A percentile compares a stretch with the other conserved stretches of the same genome.
These are phyloP conservation scores for Geranium incanum DNA, from an alignment of 441 rosid genomes.

Conservation along the genomic window DNA sequence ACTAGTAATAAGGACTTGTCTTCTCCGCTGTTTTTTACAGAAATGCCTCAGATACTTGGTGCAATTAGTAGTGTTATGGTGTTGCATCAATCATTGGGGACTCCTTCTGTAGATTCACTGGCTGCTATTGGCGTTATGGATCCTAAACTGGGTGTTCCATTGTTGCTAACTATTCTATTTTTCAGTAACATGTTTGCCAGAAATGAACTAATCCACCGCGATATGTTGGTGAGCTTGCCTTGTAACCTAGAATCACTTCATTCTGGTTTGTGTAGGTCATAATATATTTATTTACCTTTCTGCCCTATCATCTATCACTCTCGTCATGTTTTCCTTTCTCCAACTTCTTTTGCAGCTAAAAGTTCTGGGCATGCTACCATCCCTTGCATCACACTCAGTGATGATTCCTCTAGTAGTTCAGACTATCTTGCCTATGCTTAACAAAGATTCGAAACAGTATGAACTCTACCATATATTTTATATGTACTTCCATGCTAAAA, in stretches of 20 bases:
- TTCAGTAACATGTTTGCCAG: conserved; percentile 61
- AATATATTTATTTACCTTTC: conserved; percentile 14
- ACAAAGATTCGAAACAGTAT: conserved; percentile 58
- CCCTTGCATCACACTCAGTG: conserved; percentile 71
- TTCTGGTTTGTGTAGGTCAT: conserved; percentile 15
- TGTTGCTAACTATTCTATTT: conserved; percentile 67
- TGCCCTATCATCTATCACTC: conserved; percentile 12
- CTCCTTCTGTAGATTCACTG: conserved; percentile 52
- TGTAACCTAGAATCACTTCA: conserved; percentile 14
- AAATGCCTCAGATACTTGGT: conserved; percentile 55
- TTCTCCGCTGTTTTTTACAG: conserved; percentile 27
- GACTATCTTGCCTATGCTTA: conserved; percentile 79
- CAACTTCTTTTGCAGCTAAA: conserved; percentile 49
- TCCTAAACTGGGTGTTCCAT: conserved; percentile 63
- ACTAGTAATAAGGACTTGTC: conserved; percentile 2
- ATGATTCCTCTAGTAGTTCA: conserved; percentile 84
- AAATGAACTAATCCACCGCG: conserved; percentile 34
- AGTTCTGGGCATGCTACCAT: conserved; percentile 77
- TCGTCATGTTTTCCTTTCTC: conserved; percentile 12
- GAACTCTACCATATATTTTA: conserved; percentile 26
- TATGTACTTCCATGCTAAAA: conserved; percentile 1
- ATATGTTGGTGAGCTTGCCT: conserved; percentile 51
- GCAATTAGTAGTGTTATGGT: conserved; percentile 61
- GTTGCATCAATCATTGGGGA: conserved; percentile 56
- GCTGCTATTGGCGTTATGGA: conserved; percentile 52